A percentile compares a stretch with the other conserved stretches of the same genome.
These are phyloP conservation scores for Diaporthe batatas DNA, from an alignment of 2,329 filamentous ascomycete genomes.

Conservation along the genomic window DNA sequence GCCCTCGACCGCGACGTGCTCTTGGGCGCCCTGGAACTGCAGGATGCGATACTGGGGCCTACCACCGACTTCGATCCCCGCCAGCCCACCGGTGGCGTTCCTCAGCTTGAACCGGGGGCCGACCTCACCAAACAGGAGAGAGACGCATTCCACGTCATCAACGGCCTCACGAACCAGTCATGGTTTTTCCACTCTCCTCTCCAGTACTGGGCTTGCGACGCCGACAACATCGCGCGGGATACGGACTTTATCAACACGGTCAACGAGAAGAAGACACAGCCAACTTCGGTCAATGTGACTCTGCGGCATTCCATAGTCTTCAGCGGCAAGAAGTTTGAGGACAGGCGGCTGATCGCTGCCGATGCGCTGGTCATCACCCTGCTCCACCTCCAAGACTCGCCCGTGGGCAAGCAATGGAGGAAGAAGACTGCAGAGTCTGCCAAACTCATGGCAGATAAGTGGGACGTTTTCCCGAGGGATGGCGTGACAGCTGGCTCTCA, in stretches of 20 bases:
- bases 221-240: constrained; percentile 70
- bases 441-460: constrained; percentile 62
- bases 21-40: constrained; percentile 75
- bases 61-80: constrained; percentile 69
- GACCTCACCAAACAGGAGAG: constrained; percentile 61
- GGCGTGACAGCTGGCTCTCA: constrained; percentile 68
- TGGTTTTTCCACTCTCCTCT: constrained; percentile 89
- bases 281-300: constrained; percentile 79
- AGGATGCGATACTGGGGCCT: constrained; percentile 75
- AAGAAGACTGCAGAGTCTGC: constrained; percentile 68
- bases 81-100: constrained; percentile 49
- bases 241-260: constrained; percentile 76
- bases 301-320: constrained; percentile 84
- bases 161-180: constrained; percentile 71
- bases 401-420: constrained; percentile 76
- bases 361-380: constrained; percentile 85
- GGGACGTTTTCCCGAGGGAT: constrained; percentile 75
- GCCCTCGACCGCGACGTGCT: constrained; percentile 77
- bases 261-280: constrained; percentile 72
- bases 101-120: constrained; percentile 47
- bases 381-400: constrained; percentile 75
- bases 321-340: constrained; percentile 82
- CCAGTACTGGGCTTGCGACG: constrained; percentile 83
- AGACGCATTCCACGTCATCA: constrained; percentile 69
- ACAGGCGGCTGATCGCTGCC: constrained; percentile 75